Evolutionary conservation across 192 early-diverging fungal species (phyloP), one percentile per base, ranked within the genome.

Genomic region (Linnemannia exigua): DNA sequence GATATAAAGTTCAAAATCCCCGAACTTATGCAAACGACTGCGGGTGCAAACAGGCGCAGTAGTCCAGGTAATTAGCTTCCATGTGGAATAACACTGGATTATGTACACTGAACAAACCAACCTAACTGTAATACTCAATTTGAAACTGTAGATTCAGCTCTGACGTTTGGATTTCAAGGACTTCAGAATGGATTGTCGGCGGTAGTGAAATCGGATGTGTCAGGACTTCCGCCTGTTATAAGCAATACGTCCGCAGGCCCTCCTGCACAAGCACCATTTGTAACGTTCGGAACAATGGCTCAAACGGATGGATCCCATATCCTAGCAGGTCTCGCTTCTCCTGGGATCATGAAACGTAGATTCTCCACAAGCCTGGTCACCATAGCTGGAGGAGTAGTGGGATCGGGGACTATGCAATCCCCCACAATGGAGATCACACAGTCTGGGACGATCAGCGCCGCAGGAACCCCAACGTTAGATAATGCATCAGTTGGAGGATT

Each of bases 1-100:
- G 38, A 61, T 25, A 63, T 75, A n/a, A 58, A 61, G 20, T 75
- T 54, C 36, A 75, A 46, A 31, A 75, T 75, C 61, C 74, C 74
- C 2, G 50, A 75, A 35, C 35, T 75, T n/a, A 38, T 75, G 36
- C 58, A 63, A 16, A 44, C 48, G 36, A 58, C 19, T 58, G 22
- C 68, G 17, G 58, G 58, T 15, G 37, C 68, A 41, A 70, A 20
- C 36, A 74, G 17, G 36, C 31, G 22, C 11, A 19, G 20, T 9
- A 36, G 38, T 36, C 31, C 73, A 74, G 73, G 73, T 74, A 54
- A 3, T 44, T 44, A 44, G 3, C 1, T 31, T 15, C 28, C 12
- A 33, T 63, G 9, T 58, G 54, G n/a, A 54, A 58, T 2, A 16
- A 63, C 0, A 9, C 0, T 9, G 6, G 1, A 3, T 44, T 44